Conservation (phyloP, 495 filamentous ascomycete genomes). For the Xylaria grammica region DNA sequence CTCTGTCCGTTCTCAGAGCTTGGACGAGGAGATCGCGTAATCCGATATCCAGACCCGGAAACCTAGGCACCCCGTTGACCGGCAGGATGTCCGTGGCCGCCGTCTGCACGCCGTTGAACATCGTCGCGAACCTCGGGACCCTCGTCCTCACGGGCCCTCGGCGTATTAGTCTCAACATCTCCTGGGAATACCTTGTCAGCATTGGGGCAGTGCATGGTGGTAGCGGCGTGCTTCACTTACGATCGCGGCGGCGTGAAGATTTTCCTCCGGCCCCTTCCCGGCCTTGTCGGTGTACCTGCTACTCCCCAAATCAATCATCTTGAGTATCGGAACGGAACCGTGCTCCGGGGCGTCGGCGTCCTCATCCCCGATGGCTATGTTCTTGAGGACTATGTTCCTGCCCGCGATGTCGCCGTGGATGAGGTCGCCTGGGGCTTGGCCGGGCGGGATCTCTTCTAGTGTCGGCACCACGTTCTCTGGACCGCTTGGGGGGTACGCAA, state of each 20-base stretch:
- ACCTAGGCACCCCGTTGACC: neutral
- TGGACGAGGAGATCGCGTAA: constrained; percentile 1
- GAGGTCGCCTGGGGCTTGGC: neutral
- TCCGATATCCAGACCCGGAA: neutral
- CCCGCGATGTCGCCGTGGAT: neutral
- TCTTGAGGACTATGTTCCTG: neutral
- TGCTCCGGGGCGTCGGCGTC: neutral
- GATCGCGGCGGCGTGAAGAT: neutral
- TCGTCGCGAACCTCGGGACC: neutral
- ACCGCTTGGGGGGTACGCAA: neutral
- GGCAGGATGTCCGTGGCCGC: neutral
- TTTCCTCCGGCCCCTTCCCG: neutral
- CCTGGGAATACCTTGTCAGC: neutral
- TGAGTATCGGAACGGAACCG: neutral
- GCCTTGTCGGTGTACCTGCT: neutral
- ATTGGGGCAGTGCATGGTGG: neutral
- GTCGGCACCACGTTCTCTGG: too few species aligned
- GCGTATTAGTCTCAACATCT: neutral
- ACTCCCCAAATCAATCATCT: constrained; percentile 9
- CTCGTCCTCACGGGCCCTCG: neutral
- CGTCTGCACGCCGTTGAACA: neutral
- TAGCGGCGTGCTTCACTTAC: neutral
- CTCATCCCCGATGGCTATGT: neutral
- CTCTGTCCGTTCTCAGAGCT: neutral
- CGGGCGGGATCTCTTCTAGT: neutral